Evolutionary conservation across 2,329 filamentous ascomycete genomes (phyloP).

Genomic region (Ascochyta fabae): DNA sequence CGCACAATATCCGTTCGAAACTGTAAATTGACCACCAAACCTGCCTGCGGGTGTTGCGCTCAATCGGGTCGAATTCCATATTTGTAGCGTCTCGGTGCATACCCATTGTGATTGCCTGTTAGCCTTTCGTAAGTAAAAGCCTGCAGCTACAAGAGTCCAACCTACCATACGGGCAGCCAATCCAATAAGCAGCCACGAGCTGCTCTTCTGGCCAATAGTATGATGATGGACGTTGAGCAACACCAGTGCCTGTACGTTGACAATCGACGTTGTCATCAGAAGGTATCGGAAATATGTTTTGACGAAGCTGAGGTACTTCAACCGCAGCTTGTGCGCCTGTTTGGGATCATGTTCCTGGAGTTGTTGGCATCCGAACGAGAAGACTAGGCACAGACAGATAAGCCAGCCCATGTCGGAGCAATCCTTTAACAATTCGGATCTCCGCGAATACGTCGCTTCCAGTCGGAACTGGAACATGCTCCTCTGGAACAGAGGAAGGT

Average conservation of each 20-base stretch:
- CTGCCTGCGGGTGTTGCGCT: slow-evolving; percentile 33
- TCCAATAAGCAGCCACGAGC: slow-evolving; percentile 51
- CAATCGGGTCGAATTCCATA: slow-evolving; percentile 46
- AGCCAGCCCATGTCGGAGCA: slow-evolving; percentile 52
- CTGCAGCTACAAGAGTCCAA: background rate
- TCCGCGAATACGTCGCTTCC: slow-evolving; percentile 48
- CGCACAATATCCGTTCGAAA: slow-evolving; percentile 36
- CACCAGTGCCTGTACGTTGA: slow-evolving; percentile 54
- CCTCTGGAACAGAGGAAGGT: slow-evolving; percentile 50
- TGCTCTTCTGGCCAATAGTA: slow-evolving; percentile 52
- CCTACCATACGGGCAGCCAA: slow-evolving; percentile 50
- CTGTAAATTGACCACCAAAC: slow-evolving; percentile 39
- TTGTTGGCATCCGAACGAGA: slow-evolving; percentile 52
- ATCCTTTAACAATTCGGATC: slow-evolving; percentile 25
- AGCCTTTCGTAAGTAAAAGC: background rate
- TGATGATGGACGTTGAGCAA: slow-evolving; percentile 53
- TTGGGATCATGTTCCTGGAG: slow-evolving; percentile 42
- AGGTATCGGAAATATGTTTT: slow-evolving; percentile 47
- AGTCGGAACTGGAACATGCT: slow-evolving; percentile 50
- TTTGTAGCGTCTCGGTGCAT: slow-evolving; percentile 53
- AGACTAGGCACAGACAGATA: slow-evolving; percentile 51
- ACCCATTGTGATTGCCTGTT: slow-evolving; percentile 50
- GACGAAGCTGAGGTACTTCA: slow-evolving; percentile 38
- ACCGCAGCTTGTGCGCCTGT: slow-evolving; percentile 25
- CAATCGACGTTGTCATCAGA: slow-evolving; percentile 48